These are phyloP conservation scores for Saksenaea oblongispora DNA, from an alignment of 371 early-diverging fungal genomes.

Conservation along the genomic window DNA sequence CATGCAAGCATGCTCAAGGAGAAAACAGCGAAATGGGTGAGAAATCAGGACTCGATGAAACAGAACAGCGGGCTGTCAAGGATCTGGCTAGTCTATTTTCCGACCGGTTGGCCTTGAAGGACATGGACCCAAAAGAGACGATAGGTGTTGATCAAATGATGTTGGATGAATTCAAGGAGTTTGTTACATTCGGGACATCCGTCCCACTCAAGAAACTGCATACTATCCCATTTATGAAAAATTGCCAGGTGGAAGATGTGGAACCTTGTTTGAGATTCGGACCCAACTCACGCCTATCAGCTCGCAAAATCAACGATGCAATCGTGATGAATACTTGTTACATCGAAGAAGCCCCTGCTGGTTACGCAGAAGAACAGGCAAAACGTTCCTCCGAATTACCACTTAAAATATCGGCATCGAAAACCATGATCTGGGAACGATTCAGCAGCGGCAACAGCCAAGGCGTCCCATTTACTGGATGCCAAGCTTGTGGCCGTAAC, in stretches of 20 bases:
- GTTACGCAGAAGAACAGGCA: conserved; percentile 73
- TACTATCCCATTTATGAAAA: conserved; percentile 79
- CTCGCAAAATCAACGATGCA: conserved; percentile 85
- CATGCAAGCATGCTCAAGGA: neutral
- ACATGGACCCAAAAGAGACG: conserved; percentile 15
- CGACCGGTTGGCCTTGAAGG: conserved; percentile 3
- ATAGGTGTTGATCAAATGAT: conserved; percentile 64
- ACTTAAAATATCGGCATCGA: conserved; percentile 56
- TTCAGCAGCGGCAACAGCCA: conserved; percentile 50
- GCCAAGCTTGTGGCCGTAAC: conserved; percentile 85
- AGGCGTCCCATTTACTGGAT: conserved; percentile 62
- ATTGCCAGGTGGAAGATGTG: conserved; percentile 85
- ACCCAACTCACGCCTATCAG: conserved; percentile 78
- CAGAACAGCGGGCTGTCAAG: conserved; percentile 15
- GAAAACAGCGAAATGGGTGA: neutral
- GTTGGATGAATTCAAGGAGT: conserved; percentile 81
- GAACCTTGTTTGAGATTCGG: conserved; percentile 91
- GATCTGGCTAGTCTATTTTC: conserved; percentile 12
- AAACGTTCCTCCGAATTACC: conserved; percentile 52
- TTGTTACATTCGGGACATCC: conserved; percentile 64
- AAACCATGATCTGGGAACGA: conserved; percentile 69
- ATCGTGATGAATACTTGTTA: conserved; percentile 79
- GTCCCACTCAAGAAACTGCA: conserved; percentile 72
- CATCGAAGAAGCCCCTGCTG: conserved; percentile 70
- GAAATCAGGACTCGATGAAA: conserved; percentile 6